Evolutionary conservation across 208 protist species (phyloP).

Genomic region (Crithidia brevicula): DNA sequence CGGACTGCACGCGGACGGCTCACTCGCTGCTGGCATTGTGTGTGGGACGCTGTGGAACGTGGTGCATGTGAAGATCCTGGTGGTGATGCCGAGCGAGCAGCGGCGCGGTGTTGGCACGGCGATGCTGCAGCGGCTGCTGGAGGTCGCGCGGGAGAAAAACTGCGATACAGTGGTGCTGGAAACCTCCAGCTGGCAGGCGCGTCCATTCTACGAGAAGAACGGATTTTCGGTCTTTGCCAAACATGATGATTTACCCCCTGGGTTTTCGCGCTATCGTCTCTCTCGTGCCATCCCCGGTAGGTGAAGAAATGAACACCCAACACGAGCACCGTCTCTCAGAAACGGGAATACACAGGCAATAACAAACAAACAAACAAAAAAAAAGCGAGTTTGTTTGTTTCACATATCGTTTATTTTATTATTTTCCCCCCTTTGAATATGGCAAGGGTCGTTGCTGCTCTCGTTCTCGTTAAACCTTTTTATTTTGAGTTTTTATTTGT

Average conservation of each 20-base stretch:
- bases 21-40: not conserved
- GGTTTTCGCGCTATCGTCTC: conserved; percentile 19
- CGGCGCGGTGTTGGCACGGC: conserved; percentile 21
- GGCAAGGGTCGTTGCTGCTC: no score
- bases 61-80: conserved; percentile 14
- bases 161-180: conserved; percentile 25
- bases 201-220: conserved; percentile 34
- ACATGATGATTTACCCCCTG: conserved; percentile 22
- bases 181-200: conserved; percentile 35
- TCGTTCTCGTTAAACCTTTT: no score
- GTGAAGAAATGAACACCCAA: no score
- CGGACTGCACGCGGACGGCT: conserved; percentile 10
- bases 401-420: no score
- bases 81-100: not conserved
- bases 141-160: conserved; percentile 11
- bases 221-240: conserved; percentile 24
- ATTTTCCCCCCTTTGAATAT: no score
- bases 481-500: no score
- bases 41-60: conserved; percentile 9
- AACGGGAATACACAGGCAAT: no score
- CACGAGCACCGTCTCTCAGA: no score
- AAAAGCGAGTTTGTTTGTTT: no score
- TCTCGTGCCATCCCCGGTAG: not conserved
- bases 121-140: conserved; percentile 13
- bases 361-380: no score